Base-by-base conservation (phyloP, 805 yeast genomes). In the Groenewaldozyma tartarivorans region DNA sequence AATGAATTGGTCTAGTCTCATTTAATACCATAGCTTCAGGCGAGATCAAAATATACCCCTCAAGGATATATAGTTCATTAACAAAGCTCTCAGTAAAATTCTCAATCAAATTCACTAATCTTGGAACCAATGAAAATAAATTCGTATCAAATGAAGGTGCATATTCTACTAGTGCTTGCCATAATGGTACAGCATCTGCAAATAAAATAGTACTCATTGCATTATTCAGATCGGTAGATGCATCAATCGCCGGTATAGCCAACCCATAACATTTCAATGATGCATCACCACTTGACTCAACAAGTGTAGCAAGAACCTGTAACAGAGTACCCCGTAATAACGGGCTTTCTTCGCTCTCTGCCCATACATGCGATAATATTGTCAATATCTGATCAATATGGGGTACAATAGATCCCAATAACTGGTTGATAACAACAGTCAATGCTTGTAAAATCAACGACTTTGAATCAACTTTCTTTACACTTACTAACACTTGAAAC, bases 151-250 rank as follows among this genome's bases (percentile, higher is more conserved):
- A 45, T 3, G 49, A 31, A 1, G 90, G 83, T 40, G 72, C 72
- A 46, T 77, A 76, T 47, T 75, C 82, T 39, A 86, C 56, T 2
- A 82, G 57, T 1, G 79, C 67, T n/a, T 72, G 65, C 95, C 95
- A 86, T 33, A 88, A 64, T 42, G 85, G 94, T 54, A 74, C 77
- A 0, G 94, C 95, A 61, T 88, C 96, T 55, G 88, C 96, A 16
- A 80, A 70, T 6, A 88, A 58, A 40, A 83, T 64, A 2, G 73
- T 62, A 44, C 74, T 72, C 39, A 63, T 67, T 18, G 70, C 69
- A 0, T 86, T 72, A 17, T 66, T 64, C 1, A 78, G 71, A 48
- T 83, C 77, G 52, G 92, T 79, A 36, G 81, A 72, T 5, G 66
- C 60, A 9, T 64, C 62, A 20, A 87, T 68, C 44, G 85, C 62